Base-by-base conservation (phyloP, 2,329 filamentous ascomycete species). In the Magnaporthiopsis rhizophila region DNA sequence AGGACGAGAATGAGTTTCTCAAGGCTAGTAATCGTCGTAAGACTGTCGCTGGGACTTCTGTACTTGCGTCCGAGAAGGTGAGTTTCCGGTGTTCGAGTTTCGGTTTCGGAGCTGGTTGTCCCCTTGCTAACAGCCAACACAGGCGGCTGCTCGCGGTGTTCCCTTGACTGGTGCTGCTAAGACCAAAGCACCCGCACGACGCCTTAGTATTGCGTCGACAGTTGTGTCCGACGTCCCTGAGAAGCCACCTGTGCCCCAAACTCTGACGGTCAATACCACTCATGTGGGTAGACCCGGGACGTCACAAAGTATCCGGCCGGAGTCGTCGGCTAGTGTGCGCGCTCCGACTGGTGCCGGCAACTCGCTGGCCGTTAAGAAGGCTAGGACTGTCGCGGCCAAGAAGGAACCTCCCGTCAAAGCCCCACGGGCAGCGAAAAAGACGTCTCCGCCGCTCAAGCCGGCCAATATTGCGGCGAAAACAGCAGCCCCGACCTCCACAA, bases 1-100 rank as follows among this genome's bases (percentile, higher is more conserved):
- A 83, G 62, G 80, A 81, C 53, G 78, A 81, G 26, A 70, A 76
- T 6, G 77, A 78, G n/a, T 62, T 62, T 26, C 18, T n/a, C 11
- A 62, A 34, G 36, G 76, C 64, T 11, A 79, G 78, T 68, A 79
- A 77, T 67, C 82, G 89, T 38, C 79, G 89, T 64, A 88, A 80
- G 67, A 91, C 88, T 0, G 83, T 89, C 59, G 83, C 81, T 34
- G 82, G 82, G 34, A 73, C 82, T 1, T 74, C 77, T n/a, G 77
- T 80, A 50, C 69, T 83, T 9, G 75, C 79, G 56, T 74, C 72
- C 18, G 78, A 81, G 28, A 80, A 80, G 73, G 79, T 78, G 70
- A 64, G 58, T 15, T 24, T n/a, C 12, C 6, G 2, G 59, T 38
- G 30, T 36, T 3, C 36, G 9, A 45, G 7, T 32, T 24, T 56